Evolutionary conservation across 1,284 basidiomycete genomes (phyloP).

Genomic region (Cryptococcus sp.): DNA sequence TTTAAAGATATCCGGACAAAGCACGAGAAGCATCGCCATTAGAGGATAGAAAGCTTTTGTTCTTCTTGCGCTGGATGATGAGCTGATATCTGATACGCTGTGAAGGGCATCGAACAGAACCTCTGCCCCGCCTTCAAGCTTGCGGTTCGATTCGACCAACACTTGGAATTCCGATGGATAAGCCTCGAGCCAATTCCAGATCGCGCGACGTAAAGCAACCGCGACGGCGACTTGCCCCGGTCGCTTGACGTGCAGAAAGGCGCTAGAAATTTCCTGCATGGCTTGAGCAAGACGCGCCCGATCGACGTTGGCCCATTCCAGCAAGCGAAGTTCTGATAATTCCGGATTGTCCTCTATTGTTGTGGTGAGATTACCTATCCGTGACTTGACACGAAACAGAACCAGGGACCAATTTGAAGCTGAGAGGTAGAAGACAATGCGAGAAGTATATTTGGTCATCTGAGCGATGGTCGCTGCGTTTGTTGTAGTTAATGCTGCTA

Average conservation of each 20-base stretch:
- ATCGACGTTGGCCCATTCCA: conserved; percentile 56
- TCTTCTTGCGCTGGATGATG: conserved; percentile 43
- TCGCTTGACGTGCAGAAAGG: conserved; percentile 79
- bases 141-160: conserved; percentile 62
- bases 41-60: conserved; percentile 73
- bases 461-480: conserved; percentile 30
- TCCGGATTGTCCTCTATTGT: conserved; percentile 59
- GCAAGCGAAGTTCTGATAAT: conserved; percentile 52
- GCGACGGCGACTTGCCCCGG: conserved; percentile 74
- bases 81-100: conserved; percentile 58
- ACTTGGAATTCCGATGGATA: conserved; percentile 80
- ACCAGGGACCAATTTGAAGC: conserved; percentile 88
- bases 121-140: conserved; percentile 77
- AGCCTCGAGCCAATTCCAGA: conserved; percentile 91
- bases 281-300: conserved; percentile 45
- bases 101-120: conserved; percentile 77
- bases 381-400: conserved; percentile 68
- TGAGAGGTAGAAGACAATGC: conserved; percentile 84
- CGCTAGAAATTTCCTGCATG: conserved; percentile 70
- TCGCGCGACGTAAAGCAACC: conserved; percentile 70
- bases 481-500: conserved; percentile 26
- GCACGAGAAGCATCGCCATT: conserved; percentile 72
- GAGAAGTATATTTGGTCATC: conserved; percentile 59
- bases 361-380: conserved; percentile 60
- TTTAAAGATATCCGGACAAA: conserved; percentile 73